Evolutionary conservation across 2,329 filamentous ascomycete genomes (phyloP).

Genomic region (Xylaria hypoxylon): DNA sequence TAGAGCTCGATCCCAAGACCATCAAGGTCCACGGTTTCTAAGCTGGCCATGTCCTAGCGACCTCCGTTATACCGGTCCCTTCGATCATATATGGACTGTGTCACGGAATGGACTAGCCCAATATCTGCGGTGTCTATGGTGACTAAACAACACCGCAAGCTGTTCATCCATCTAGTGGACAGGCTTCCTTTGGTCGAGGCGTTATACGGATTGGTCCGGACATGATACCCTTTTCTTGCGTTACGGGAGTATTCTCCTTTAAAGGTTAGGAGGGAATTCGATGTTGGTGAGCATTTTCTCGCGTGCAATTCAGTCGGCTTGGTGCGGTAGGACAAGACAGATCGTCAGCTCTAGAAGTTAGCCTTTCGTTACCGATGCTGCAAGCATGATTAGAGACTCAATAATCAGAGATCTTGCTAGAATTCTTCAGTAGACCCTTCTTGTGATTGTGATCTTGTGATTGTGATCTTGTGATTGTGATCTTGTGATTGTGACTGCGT

Average conservation of each 20-base stretch:
- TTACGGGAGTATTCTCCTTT: conserved; percentile 35
- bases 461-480: too few relatives aligned
- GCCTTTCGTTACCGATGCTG: conserved; percentile 47
- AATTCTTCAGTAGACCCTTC: conserved; percentile 5
- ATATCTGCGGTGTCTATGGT: conserved; percentile 29
- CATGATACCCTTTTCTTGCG: conserved; percentile 52
- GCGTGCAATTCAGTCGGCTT: conserved; percentile 35
- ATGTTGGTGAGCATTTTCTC: conserved; percentile 17
- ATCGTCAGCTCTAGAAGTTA: conserved; percentile 41
- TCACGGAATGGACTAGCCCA: conserved; percentile 40
- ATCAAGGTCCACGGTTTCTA: conserved; percentile 86
- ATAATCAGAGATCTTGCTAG: conserved; percentile 41
- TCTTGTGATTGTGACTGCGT: conserved; percentile 17
- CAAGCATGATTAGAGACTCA: conserved; percentile 42
- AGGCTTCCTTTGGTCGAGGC: conserved; percentile 48
- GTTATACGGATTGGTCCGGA: conserved; percentile 51
- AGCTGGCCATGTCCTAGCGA: conserved; percentile 53
- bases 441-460: conserved; percentile 3
- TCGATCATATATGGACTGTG: conserved; percentile 42
- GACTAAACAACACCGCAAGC: conserved; percentile 43
- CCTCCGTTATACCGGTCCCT: conserved; percentile 43
- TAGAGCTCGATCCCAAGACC: conserved; percentile 94
- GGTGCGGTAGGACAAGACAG: conserved; percentile 38
- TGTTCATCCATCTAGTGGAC: conserved; percentile 42
- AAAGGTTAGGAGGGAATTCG: conserved; percentile 33